phyloP scores from a whole-genome alignment of 768 basidiomycete genomes.

The Udeniomyces megalosporus region DNA sequence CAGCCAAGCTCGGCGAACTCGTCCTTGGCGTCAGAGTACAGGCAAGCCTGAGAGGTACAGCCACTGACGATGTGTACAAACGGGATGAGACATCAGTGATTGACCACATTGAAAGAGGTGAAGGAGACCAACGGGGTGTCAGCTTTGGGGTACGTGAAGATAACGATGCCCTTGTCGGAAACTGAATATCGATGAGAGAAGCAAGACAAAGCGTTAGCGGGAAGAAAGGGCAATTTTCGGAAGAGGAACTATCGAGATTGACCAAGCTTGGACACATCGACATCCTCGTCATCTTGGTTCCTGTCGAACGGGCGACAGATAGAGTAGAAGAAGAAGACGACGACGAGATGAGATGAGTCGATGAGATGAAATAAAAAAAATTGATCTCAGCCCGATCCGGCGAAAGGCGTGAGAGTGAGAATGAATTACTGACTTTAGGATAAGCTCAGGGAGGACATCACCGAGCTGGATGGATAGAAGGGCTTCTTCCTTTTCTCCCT shows the following conservation, averaged over 20 bases:
- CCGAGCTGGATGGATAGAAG: constrained; percentile 45
- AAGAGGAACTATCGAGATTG: not conserved
- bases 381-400: not conserved
- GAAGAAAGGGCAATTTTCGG: not conserved
- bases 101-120: no score
- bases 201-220: not conserved
- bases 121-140: no score
- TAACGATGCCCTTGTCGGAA: constrained; percentile 54
- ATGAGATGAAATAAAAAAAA: no score
- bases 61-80: no score
- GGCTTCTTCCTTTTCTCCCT: constrained; percentile 18
- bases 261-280: constrained; percentile 46
- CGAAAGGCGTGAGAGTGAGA: not conserved
- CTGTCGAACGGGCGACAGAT: not conserved
- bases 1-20: constrained; percentile 56
- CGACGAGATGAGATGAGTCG: not conserved
- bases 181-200: constrained; percentile 18
- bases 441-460: constrained; percentile 53
- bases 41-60: constrained; percentile 84
- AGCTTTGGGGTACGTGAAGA: constrained; percentile 35
- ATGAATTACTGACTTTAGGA: constrained; percentile 37
- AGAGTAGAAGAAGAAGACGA: not conserved
- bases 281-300: constrained; percentile 67
- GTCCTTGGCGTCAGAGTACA: constrained; percentile 66
- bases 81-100: no score